phyloP scores from a whole-genome alignment of 2,329 filamentous ascomycete genomes.

The Alternaria viburni region DNA sequence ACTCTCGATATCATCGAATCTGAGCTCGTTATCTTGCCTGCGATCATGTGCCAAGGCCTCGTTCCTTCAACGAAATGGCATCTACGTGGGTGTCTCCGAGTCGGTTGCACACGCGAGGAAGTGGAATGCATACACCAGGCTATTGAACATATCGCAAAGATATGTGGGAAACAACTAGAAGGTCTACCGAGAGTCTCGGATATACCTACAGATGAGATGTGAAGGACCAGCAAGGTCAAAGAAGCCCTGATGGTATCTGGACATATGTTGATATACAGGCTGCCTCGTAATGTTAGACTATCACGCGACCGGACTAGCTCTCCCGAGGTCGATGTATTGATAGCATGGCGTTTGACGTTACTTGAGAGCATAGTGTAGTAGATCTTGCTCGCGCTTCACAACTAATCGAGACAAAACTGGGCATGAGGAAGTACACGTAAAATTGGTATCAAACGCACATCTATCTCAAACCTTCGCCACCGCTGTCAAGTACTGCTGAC shows the following conservation, averaged over 20 bases:
- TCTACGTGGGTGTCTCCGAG: not conserved
- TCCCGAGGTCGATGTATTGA: not conserved
- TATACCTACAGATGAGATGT: not conserved
- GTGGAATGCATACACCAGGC: not conserved
- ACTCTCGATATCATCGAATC: not conserved
- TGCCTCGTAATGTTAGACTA: not conserved
- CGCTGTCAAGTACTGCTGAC: conserved; percentile 10
- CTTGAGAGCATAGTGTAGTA: not conserved
- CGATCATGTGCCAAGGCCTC: not conserved
- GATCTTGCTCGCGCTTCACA: not conserved
- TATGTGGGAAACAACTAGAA: not conserved
- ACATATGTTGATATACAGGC: not conserved
- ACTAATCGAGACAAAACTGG: not conserved
- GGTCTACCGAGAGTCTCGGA: not conserved
- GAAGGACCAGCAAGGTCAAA: not conserved
- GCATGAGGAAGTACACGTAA: not conserved
- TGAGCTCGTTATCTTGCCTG: not conserved
- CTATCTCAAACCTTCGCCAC: not conserved
- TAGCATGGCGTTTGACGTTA: not conserved
- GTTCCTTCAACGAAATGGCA: not conserved
- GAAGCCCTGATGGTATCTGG: not conserved
- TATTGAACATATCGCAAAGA: not conserved
- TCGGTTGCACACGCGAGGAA: not conserved
- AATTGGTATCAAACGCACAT: not conserved
- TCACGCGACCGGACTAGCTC: not conserved